Conservation (phyloP, 176 grass and related monocot species). For the Musa acuminata region DNA sequence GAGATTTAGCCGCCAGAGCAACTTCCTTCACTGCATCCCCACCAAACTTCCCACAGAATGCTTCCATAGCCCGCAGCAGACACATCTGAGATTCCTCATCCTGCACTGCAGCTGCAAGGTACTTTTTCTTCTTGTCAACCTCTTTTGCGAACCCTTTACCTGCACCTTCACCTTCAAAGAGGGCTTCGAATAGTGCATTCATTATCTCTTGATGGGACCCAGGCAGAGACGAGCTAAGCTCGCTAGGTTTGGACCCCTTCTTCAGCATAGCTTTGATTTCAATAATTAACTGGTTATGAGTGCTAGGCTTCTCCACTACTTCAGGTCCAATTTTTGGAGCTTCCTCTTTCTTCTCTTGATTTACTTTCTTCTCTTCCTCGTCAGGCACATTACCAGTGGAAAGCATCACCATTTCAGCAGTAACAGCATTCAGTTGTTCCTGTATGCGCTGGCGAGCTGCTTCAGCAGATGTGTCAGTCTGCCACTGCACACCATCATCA, state of each 20-base stretch:
- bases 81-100: constrained; percentile 35
- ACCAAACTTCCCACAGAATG: constrained; percentile 31
- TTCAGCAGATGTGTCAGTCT: constrained; percentile 62
- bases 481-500: constrained; percentile 57
- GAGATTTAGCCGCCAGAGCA: constrained; percentile 38
- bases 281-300: constrained; percentile 16
- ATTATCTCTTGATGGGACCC: constrained; percentile 39
- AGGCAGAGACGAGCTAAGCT: constrained; percentile 31
- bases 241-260: constrained; percentile 31
- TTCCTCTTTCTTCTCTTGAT: constrained; percentile 13
- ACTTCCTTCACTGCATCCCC: constrained; percentile 57
- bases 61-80: constrained; percentile 38
- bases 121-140: constrained; percentile 46
- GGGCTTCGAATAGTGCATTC: constrained; percentile 47
- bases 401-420: constrained; percentile 82
- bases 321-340: not conserved
- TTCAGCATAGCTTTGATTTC: constrained; percentile 42
- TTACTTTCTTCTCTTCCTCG: constrained; percentile 26
- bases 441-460: constrained; percentile 67
- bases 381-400: constrained; percentile 29
- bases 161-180: constrained; percentile 38
- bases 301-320: not conserved
- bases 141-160: constrained; percentile 70
- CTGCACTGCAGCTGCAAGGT: constrained; percentile 35
- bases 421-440: constrained; percentile 70